Base-by-base conservation (phyloP, 1,284 basidiomycete species). In the Albatrellus sp. region DNA sequence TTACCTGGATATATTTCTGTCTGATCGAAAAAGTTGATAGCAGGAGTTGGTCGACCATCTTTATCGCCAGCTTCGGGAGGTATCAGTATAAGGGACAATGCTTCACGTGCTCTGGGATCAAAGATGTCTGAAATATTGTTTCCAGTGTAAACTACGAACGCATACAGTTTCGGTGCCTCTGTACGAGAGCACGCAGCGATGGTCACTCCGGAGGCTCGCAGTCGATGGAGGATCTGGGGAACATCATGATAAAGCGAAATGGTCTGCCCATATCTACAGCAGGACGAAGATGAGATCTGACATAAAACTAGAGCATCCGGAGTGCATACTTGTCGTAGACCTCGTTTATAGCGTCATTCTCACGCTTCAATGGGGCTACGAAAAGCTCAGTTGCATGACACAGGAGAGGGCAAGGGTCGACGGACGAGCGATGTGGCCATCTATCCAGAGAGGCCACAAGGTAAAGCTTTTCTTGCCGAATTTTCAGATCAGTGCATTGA, bases 381-480 rank as follows among this genome's bases (percentile, higher is more conserved):
- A n/a, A 14, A 38, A 16, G 38, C 7, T 4, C 34, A 34, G 33
- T 42, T 60, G 20, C 29, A 29, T 38, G n/a, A 30, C 29, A 14
- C 17, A 43, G 11, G 29, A 49, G 9, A 6, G 16, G 0, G 14
- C 13, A 40, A n/a, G n/a, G 11, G 11, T 14, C 3, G 16, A 53
- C 57, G 11, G 52, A 70, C 75, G 69, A 45, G 66, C 63, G 45
- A 78, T 65, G 57, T 84, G 75, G n/a, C 74, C 79, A 57, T 89
- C 84, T 37, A 90, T 80, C 84, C 86, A 90, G 7, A 90, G 66
- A 48, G 81, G 74, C 87, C 88, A 91, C 1, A 90, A 66, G 0
- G 87, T 90, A 58, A 84, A 90, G 37, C 37, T 39, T 38, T 16
- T 38, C 24, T n/a, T 16, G 14, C 17, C 13, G 38, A 37, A 35